These are phyloP conservation scores for Rehmannia glutinosa DNA, from an alignment of 257 asterid species.

Conservation along the genomic window DNA sequence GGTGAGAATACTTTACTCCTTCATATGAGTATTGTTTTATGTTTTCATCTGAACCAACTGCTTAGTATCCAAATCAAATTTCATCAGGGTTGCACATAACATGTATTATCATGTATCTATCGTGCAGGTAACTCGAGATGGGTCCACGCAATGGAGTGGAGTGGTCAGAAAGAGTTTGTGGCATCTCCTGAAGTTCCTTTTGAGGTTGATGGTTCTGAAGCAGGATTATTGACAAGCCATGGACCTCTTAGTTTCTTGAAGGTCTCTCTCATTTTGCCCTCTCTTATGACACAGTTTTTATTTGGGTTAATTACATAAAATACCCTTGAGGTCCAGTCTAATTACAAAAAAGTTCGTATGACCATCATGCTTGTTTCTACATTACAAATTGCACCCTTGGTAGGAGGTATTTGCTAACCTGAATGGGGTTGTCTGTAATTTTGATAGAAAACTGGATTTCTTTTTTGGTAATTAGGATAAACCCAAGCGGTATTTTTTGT, in stretches of 20 bases:
- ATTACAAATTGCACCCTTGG: neutral
- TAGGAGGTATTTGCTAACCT: neutral
- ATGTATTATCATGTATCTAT: conserved; percentile 1
- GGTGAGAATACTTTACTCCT: conserved; percentile 34
- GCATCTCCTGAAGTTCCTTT: conserved; percentile 62
- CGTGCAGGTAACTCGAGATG: conserved; percentile 87
- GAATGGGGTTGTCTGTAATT: neutral
- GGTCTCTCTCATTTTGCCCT: conserved; percentile 31
- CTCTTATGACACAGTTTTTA: neutral
- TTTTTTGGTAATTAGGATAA: neutral
- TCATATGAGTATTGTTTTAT: neutral
- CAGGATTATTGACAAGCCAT: conserved; percentile 64
- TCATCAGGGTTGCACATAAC: neutral
- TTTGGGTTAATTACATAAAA: neutral
- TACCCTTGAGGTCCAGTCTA: neutral
- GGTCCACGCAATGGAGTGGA: conserved; percentile 97
- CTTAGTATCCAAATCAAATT: neutral
- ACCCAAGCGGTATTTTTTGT: neutral
- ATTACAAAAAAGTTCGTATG: neutral
- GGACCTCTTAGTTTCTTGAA: conserved; percentile 91
- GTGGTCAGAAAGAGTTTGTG: conserved; percentile 67
- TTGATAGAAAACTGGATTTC: neutral
- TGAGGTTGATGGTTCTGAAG: conserved; percentile 65
- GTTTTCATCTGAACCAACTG: neutral
- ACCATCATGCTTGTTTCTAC: neutral